These are phyloP conservation scores for Saccharomycopsis amapae DNA, from an alignment of 805 yeast species.

Conservation along the genomic window DNA sequence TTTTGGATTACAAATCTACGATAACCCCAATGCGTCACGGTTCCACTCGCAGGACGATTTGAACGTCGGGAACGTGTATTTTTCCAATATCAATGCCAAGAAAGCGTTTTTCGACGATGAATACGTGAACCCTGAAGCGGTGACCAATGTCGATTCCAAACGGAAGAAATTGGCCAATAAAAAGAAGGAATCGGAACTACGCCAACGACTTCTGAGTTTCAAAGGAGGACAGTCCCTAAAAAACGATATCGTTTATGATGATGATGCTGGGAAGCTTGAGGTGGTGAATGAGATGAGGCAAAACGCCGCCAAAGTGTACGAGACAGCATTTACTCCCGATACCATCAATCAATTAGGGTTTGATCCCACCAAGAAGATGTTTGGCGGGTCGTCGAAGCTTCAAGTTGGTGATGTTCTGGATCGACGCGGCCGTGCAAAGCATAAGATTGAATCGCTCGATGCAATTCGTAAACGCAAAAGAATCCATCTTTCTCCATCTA, in stretches of 20 bases:
- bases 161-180: constrained; percentile 34
- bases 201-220: constrained; percentile 28
- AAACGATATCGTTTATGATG: constrained; percentile 14
- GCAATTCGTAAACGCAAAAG: constrained; percentile 30
- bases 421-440: constrained; percentile 19
- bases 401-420: constrained; percentile 11
- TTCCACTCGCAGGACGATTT: constrained; percentile 25
- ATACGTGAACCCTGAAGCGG: constrained; percentile 41
- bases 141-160: constrained; percentile 34
- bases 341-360: constrained; percentile 41
- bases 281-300: constrained; percentile 17
- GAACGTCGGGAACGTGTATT: constrained; percentile 27
- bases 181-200: constrained; percentile 29
- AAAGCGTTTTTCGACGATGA: constrained; percentile 45
- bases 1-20: constrained; percentile 15
- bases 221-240: constrained; percentile 25
- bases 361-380: constrained; percentile 36
- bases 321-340: constrained; percentile 35
- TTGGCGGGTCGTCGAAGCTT: constrained; percentile 17
- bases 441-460: constrained; percentile 25
- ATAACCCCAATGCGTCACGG: constrained; percentile 26
- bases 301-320: constrained; percentile 28
- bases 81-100: constrained; percentile 37
- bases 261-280: constrained; percentile 23
- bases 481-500: constrained; percentile 30